phyloP scores from a whole-genome alignment of 2,329 filamentous ascomycete genomes.

The Neofusicoccum sp. region DNA sequence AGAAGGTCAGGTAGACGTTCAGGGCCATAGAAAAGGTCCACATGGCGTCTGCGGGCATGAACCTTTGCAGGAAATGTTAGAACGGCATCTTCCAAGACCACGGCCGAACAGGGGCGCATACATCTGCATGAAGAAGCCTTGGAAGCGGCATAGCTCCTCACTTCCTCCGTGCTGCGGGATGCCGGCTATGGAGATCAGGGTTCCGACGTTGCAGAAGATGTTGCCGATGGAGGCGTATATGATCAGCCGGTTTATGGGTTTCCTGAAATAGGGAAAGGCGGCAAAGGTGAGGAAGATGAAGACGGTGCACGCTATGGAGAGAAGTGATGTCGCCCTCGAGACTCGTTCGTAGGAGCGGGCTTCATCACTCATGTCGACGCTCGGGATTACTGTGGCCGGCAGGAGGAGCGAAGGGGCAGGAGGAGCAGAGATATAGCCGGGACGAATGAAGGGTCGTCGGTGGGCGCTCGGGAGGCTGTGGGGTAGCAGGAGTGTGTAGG shows the following conservation, averaged over 20 bases:
- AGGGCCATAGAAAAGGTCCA: slow-evolving; percentile 81
- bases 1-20: slow-evolving; percentile 81
- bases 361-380: neutral
- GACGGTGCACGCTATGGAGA: slow-evolving; percentile 68
- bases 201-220: slow-evolving; percentile 72
- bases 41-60: slow-evolving; percentile 71
- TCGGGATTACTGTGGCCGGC: neutral
- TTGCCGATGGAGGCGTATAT: slow-evolving; percentile 85
- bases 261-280: slow-evolving; percentile 67
- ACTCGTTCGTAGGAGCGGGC: neutral
- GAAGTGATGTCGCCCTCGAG: slow-evolving; percentile 60
- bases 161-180: slow-evolving; percentile 44
- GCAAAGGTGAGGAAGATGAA: slow-evolving; percentile 72
- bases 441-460: neutral
- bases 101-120: slow-evolving; percentile 43
- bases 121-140: slow-evolving; percentile 81
- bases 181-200: slow-evolving; percentile 66
- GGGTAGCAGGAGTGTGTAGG: neutral
- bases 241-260: slow-evolving; percentile 81
- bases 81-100: neutral
- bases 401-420: neutral
- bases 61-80: slow-evolving; percentile 51
- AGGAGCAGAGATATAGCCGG: neutral
- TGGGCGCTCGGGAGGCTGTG: neutral
- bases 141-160: slow-evolving; percentile 67